Conservation (phyloP, 2,329 filamentous ascomycete genomes). For the Iodosphaeria phyllophila region DNA sequence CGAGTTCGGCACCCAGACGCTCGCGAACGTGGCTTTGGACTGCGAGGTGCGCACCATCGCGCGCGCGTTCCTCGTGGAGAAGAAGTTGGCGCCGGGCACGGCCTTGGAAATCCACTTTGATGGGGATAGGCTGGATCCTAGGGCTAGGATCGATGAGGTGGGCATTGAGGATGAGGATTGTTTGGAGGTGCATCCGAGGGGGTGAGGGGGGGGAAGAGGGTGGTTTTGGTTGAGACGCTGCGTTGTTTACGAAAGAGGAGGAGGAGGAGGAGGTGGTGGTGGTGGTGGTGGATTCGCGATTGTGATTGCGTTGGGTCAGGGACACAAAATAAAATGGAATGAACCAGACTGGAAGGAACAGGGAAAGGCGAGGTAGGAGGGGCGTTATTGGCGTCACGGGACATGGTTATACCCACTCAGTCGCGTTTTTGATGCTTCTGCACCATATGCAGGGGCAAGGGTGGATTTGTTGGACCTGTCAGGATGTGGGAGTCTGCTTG, state of each 20-base stretch:
- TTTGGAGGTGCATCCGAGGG: slow-evolving; percentile 54
- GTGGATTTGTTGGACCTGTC: no score
- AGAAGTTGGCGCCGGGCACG: slow-evolving; percentile 28
- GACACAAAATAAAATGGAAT: no score
- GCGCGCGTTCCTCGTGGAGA: slow-evolving; percentile 36
- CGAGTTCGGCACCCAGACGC: slow-evolving; percentile 27
- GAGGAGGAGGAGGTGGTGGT: no score
- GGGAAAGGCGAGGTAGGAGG: no score
- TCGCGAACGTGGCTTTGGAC: slow-evolving; percentile 29
- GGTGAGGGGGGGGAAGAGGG: slow-evolving; percentile 3
- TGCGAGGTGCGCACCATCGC: slow-evolving; percentile 46
- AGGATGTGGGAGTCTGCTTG: no score
- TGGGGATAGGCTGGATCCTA: slow-evolving; percentile 48
- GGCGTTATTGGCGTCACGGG: no score
- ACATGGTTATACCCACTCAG: no score
- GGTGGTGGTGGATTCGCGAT: no score
- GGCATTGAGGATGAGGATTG: slow-evolving; percentile 60
- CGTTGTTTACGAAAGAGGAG: not conserved
- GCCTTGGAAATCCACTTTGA: slow-evolving; percentile 52
- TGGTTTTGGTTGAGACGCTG: not conserved
- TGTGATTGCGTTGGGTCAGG: no score
- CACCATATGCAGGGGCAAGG: no score
- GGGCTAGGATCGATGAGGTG: slow-evolving; percentile 40
- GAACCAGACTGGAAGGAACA: no score
- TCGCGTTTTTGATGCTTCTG: no score